Evolutionary conservation across 805 yeast species (phyloP), one percentile per base, ranked within the genome.

Genomic region (Pichia kluyveri): DNA sequence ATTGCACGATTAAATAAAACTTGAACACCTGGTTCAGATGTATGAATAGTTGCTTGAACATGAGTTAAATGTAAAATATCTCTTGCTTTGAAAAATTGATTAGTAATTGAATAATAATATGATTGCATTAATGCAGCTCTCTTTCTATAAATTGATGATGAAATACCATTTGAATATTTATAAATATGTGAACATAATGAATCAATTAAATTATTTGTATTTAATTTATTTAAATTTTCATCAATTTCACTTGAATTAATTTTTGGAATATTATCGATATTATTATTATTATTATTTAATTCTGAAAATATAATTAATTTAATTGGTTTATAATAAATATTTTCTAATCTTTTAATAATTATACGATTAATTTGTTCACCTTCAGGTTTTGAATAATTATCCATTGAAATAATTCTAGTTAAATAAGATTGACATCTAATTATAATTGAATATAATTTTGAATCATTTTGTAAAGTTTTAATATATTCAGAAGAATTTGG

Each of bases 401-500:
- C 61, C 47, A 69, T 69, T 38, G 81, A 70, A 50, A 77, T 69
- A 46, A 77, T 77, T 38, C 72, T 63, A 68, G 91, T 97, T 63
- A 83, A 76, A 69, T 93, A 91, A 53, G 85, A 67, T 72, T 93
- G 99, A 27, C 88, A 80, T 61, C 96, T 82, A 52, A 93, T 76
- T 53, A 93, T 75, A 62, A 87, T 73, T 47, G 75, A 73, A 71
- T 89, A 91, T 47, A 93, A 73, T 38, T 69, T 69, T 53, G 81
- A 75, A 70, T 93, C 99, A 67, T 90, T 96, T 67, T 83, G 83
- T 62, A 93, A 77, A 66, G 98, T 80, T 56, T 83, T 86, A 56
- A 93, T 77, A 67, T 91, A 93, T 67, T 93, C 99, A 49, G 87
- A 82, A 26, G 97, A 85, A 65, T 93, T 97, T 41, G 97, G 96